Conservation (phyloP, 108 stramenopile species). For the Epithemia pelagica region DNA sequence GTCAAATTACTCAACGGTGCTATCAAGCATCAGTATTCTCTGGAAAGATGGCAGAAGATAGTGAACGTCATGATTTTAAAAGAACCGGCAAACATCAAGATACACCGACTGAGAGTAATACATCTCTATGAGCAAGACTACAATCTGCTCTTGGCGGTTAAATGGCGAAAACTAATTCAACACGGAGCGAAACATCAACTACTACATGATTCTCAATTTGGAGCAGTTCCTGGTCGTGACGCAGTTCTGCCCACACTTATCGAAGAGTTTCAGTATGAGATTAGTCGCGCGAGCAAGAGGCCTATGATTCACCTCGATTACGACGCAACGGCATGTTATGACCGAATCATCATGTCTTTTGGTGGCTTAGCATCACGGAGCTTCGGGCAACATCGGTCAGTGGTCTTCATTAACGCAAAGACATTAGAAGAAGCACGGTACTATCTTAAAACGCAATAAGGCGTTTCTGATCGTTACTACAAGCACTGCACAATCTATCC, state of each 20-base stretch:
- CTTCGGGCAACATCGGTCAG: neutral
- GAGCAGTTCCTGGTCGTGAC: neutral
- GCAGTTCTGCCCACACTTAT: too few relatives aligned
- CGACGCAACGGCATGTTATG: neutral
- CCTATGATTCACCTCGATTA: neutral
- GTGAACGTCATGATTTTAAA: too few relatives aligned
- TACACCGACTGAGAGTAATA: too few relatives aligned
- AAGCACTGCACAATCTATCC: neutral
- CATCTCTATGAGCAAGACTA: neutral
- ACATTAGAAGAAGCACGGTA: neutral
- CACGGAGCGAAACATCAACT: too few relatives aligned
- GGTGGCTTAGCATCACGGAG: neutral
- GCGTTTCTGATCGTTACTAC: neutral
- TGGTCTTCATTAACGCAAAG: neutral
- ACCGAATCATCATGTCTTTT: neutral
- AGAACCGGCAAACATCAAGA: too few relatives aligned
- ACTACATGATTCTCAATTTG: too few relatives aligned
- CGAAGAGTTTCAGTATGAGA: too few relatives aligned
- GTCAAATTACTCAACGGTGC: too few relatives aligned
- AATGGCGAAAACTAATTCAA: too few relatives aligned
- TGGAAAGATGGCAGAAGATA: neutral
- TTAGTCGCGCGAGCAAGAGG: neutral
- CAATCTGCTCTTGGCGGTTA: too few relatives aligned
- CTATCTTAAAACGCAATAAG: neutral
- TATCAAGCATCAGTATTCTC: too few relatives aligned